Evolutionary conservation across 1,284 basidiomycete species (phyloP).

Genomic region (Boletus semigastroideus): DNA sequence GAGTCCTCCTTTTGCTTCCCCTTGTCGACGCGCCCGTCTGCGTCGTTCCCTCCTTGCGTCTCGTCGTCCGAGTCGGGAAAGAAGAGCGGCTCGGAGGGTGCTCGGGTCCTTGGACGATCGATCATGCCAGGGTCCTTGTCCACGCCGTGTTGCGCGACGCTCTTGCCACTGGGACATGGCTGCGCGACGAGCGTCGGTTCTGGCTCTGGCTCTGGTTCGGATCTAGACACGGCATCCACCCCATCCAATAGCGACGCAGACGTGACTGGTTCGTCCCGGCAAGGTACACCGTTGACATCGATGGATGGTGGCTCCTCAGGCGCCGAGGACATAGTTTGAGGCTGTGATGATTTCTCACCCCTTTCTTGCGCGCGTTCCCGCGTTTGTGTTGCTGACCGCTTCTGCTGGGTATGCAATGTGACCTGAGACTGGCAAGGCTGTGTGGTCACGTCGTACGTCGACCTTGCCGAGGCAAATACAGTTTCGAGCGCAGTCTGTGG

Average conservation of each 20-base stretch:
- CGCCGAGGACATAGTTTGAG: background rate
- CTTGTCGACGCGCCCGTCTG: background rate
- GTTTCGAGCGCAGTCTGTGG: conserved; percentile 50
- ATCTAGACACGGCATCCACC: background rate
- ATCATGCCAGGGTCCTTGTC: background rate
- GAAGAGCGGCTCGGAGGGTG: conserved; percentile 27
- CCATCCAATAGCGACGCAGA: conserved; percentile 7
- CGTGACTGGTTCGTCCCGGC: background rate
- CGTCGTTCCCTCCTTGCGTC: background rate
- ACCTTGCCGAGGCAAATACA: conserved; percentile 64
- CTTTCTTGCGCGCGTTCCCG: conserved; percentile 1
- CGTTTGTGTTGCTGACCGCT: background rate
- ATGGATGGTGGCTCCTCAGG: background rate
- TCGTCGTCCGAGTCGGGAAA: conserved; percentile 26
- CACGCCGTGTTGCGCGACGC: background rate
- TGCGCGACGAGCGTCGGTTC: conserved; percentile 29
- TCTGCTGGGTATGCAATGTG: conserved; percentile 3
- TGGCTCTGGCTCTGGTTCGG: conserved; percentile 13
- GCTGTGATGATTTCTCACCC: conserved; percentile 7
- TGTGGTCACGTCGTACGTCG: conserved; percentile 58
- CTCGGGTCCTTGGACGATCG: conserved; percentile 12
- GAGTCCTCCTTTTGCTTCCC: background rate
- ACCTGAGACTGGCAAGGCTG: conserved; percentile 13
- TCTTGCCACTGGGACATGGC: conserved; percentile 10
- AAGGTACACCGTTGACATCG: background rate